Evolutionary conservation across 2,329 filamentous ascomycete genomes (phyloP).

Genomic region (Colletotrichum lindemuthianum): DNA sequence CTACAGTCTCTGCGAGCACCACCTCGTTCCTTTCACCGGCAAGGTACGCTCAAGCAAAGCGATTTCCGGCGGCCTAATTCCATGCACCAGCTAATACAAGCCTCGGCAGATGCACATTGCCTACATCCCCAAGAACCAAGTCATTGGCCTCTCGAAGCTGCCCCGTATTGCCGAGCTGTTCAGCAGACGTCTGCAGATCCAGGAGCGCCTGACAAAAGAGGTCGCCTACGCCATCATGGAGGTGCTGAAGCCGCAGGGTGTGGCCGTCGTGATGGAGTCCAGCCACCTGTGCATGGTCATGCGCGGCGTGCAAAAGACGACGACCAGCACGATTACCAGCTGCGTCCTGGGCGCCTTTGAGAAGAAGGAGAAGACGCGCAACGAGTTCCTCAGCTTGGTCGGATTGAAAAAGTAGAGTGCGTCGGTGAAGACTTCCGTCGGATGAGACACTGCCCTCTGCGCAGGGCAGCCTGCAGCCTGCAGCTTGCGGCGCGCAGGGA

Average conservation of each 20-base stretch:
- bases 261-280: constrained; percentile 97
- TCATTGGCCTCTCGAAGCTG: constrained; percentile 95
- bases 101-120: constrained; percentile 90
- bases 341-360: constrained; percentile 98
- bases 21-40: constrained; percentile 94
- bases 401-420: constrained; percentile 60
- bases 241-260: constrained; percentile 90
- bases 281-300: constrained; percentile 99
- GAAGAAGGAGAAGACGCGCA: constrained; percentile 89
- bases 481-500: neutral
- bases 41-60: constrained; percentile 68
- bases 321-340: constrained; percentile 88
- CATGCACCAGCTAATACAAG: constrained; percentile 2
- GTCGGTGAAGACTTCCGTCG: neutral
- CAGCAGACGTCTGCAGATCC: constrained; percentile 89
- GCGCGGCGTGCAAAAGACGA: constrained; percentile 95
- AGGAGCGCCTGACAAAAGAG: constrained; percentile 95
- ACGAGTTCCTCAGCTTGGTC: constrained; percentile 90
- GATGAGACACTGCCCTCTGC: constrained; percentile 5
- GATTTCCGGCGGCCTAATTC: neutral
- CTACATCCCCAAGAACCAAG: constrained; percentile 91
- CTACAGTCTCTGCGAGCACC: constrained; percentile 95
- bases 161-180: constrained; percentile 98
- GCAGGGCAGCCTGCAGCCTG: neutral
- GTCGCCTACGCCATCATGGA: constrained; percentile 94